Conservation (phyloP, 2,329 filamentous ascomycete species). For the Aureobasidium namibiae region DNA sequence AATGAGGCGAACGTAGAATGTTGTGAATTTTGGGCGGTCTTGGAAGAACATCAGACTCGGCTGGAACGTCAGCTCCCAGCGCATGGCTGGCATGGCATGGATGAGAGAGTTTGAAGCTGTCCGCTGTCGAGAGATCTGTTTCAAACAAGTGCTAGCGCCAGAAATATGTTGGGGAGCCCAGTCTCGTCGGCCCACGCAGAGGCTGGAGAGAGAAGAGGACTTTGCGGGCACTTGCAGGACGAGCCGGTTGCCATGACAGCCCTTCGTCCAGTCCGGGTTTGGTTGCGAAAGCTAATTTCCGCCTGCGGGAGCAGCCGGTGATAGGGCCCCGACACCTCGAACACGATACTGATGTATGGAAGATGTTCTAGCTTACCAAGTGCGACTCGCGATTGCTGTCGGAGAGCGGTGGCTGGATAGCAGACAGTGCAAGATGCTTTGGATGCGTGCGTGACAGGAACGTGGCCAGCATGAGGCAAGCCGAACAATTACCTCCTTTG, state of each 20-base stretch:
- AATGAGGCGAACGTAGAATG: constrained; percentile 9
- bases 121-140: constrained; percentile 11
- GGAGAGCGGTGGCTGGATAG: background rate
- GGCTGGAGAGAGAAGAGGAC: constrained; percentile 13
- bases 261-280: background rate
- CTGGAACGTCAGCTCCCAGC: constrained; percentile 2
- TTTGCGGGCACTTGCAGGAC: constrained; percentile 4
- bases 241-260: constrained; percentile 12
- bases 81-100: constrained; percentile 8
- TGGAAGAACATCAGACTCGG: background rate
- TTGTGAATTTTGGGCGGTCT: background rate
- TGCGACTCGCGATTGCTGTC: background rate
- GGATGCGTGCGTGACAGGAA: background rate
- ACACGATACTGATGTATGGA: background rate
- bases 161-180: constrained; percentile 14
- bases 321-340: background rate
- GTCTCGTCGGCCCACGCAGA: constrained; percentile 9
- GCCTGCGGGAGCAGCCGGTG: constrained; percentile 10
- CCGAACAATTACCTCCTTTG: constrained; percentile 1
- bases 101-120: constrained; percentile 11
- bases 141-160: constrained; percentile 10
- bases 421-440: background rate
- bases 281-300: constrained; percentile 9
- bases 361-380: constrained; percentile 7
- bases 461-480: background rate